Conservation (phyloP, 2,329 filamentous ascomycete genomes). For the Rhinocladiella mackenziei region DNA sequence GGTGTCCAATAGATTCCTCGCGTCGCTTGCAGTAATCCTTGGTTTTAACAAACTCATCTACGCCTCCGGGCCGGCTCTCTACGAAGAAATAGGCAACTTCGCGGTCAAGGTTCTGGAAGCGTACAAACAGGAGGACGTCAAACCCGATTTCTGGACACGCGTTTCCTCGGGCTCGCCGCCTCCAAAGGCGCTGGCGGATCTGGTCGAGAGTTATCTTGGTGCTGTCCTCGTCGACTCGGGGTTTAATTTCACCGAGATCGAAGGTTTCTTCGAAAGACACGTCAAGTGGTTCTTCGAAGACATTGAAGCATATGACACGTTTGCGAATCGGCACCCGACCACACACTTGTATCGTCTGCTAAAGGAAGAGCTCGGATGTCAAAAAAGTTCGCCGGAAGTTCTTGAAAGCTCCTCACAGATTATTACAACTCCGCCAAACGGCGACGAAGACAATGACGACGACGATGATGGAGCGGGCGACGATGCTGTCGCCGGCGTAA, state of each 20-base stretch:
- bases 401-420: constrained; percentile 9
- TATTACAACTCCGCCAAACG: constrained; percentile 3
- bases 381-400: constrained; percentile 49
- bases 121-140: constrained; percentile 33
- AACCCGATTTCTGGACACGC: constrained; percentile 43
- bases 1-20: constrained; percentile 93
- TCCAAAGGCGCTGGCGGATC: constrained; percentile 67
- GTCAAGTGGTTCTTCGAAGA: constrained; percentile 76
- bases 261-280: constrained; percentile 70
- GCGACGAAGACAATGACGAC: constrained; percentile 40
- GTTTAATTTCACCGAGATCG: constrained; percentile 71
- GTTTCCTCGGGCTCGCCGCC: constrained; percentile 34
- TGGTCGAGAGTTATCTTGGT: constrained; percentile 83
- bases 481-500: constrained; percentile 50
- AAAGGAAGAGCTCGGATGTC: constrained; percentile 61
- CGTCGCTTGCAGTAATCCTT: constrained; percentile 72
- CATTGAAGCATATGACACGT: constrained; percentile 82
- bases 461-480: constrained; percentile 44
- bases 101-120: constrained; percentile 49
- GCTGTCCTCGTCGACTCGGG: constrained; percentile 86
- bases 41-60: constrained; percentile 71
- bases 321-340: constrained; percentile 79
- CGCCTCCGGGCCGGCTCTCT: constrained; percentile 34
- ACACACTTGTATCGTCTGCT: constrained; percentile 67
- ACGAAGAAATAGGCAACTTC: constrained; percentile 38